Conservation (phyloP, 2,329 filamentous ascomycete species). For the Fusarium palustre region DNA sequence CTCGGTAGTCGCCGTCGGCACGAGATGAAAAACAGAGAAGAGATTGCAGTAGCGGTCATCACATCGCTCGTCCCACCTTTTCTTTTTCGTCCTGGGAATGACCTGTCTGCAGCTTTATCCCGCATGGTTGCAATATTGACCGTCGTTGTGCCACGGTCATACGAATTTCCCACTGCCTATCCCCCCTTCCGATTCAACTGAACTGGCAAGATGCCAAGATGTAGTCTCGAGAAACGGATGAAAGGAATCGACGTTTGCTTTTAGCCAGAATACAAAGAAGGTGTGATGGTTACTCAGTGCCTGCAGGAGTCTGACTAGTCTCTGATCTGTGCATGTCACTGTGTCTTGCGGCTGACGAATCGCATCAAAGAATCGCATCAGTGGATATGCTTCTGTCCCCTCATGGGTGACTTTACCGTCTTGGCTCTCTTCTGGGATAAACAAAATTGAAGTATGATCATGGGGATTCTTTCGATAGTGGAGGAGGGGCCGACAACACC, state of each 20-base stretch:
- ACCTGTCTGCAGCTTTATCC: neutral
- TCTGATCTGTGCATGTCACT: neutral
- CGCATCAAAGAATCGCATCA: neutral
- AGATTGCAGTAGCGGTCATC: neutral
- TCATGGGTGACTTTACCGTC: neutral
- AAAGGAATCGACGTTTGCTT: neutral
- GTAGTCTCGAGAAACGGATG: neutral
- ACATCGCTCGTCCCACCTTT: neutral
- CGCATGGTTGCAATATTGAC: neutral
- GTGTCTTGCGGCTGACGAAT: neutral
- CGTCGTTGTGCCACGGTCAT: neutral
- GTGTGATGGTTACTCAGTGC: neutral
- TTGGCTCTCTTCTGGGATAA: neutral
- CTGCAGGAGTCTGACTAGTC: neutral
- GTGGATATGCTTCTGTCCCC: neutral
- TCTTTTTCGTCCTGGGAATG: neutral
- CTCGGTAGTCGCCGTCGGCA: slow-evolving; percentile 2
- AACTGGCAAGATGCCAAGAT: neutral
- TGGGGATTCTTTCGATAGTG: neutral
- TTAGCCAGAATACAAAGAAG: slow-evolving; percentile 12
- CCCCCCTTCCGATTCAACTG: neutral
- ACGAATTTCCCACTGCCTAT: too few relatives aligned
- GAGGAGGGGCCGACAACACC: neutral
- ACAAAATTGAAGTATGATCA: neutral
- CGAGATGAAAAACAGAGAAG: neutral